phyloP scores from a whole-genome alignment of 257 asterid genomes.

The Primulina eburnea region DNA sequence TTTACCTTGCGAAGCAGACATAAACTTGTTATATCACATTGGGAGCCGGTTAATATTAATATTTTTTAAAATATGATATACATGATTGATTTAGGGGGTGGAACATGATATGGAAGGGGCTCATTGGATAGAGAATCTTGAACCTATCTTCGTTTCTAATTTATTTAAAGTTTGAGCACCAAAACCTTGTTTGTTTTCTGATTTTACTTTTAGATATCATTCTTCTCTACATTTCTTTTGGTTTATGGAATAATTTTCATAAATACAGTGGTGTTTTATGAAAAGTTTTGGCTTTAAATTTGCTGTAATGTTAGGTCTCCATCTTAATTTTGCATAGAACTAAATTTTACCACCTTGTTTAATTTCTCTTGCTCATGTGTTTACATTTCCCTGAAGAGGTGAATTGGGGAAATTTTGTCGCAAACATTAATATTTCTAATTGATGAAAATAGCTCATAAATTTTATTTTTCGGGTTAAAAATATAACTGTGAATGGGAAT shows the following conservation, averaged over 20 bases:
- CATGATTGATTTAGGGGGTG: too few species aligned
- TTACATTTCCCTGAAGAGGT: not conserved
- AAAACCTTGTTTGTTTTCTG: not conserved
- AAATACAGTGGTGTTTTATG: not conserved
- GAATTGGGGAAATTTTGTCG: too few species aligned
- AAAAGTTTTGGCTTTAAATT: not conserved
- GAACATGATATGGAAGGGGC: too few species aligned
- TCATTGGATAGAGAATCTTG: too few species aligned
- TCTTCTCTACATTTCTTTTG: too few species aligned
- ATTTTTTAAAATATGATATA: not conserved
- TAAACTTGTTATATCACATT: not conserved
- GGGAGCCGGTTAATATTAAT: not conserved
- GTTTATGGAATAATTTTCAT: too few species aligned
- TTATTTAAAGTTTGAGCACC: constrained; percentile 4
- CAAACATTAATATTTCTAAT: too few species aligned
- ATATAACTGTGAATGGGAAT: too few species aligned
- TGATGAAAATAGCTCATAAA: too few species aligned
- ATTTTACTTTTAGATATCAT: not conserved
- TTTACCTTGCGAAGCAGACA: not conserved
- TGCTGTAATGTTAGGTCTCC: constrained; percentile 7
- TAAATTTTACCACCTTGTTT: not conserved
- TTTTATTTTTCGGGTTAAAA: too few species aligned
- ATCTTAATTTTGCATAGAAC: constrained; percentile 6
- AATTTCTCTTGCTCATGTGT: too few species aligned
- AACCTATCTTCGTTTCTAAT: constrained; percentile 5